Evolutionary conservation across 768 basidiomycete species (phyloP).

Genomic region (Lepiota venenata): DNA sequence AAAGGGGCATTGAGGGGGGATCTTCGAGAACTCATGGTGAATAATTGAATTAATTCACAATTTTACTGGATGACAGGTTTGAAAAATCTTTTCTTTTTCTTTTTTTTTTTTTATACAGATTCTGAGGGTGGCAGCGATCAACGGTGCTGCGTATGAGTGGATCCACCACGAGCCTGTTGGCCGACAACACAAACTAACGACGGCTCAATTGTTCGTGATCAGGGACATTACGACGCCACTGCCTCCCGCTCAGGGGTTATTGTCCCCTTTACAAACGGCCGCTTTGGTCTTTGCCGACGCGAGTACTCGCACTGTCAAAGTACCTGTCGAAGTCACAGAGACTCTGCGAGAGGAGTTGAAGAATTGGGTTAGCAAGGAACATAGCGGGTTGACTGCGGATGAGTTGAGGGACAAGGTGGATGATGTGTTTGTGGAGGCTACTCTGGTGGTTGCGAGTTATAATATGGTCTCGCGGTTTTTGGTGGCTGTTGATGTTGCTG

Average conservation of each 20-base stretch:
- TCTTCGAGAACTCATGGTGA: slow-evolving; percentile 49
- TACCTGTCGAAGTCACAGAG: slow-evolving; percentile 38
- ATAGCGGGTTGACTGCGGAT: slow-evolving; percentile 14
- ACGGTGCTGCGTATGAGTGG: slow-evolving; percentile 52
- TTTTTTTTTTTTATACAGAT: slow-evolving; percentile 29
- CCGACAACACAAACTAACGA: slow-evolving; percentile 45
- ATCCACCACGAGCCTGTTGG: slow-evolving; percentile 54
- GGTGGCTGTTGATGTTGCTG: slow-evolving; percentile 57
- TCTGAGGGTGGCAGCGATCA: slow-evolving; percentile 47
- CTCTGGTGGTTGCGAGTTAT: slow-evolving; percentile 50
- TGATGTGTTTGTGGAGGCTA: slow-evolving; percentile 52
- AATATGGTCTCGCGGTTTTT: slow-evolving; percentile 73
- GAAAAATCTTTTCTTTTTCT: no score
- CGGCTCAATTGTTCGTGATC: slow-evolving; percentile 50
- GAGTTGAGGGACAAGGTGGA: slow-evolving; percentile 28
- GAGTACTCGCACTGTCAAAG: slow-evolving; percentile 46
- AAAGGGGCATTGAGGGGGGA: slow-evolving; percentile 44
- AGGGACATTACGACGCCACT: slow-evolving; percentile 44
- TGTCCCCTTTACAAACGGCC: slow-evolving; percentile 46
- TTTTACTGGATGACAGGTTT: no score
- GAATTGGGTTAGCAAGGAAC: slow-evolving; percentile 17
- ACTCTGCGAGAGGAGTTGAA: slow-evolving; percentile 37
- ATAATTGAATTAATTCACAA: not conserved
- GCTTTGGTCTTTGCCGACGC: slow-evolving; percentile 57
- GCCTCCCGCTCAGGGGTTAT: slow-evolving; percentile 33